Percentiles rank a stretch among this genome's conserved stretches.
Evolutionary conservation across 805 yeast species (phyloP).

Genomic region (Cyberlindnera petersonii): DNA sequence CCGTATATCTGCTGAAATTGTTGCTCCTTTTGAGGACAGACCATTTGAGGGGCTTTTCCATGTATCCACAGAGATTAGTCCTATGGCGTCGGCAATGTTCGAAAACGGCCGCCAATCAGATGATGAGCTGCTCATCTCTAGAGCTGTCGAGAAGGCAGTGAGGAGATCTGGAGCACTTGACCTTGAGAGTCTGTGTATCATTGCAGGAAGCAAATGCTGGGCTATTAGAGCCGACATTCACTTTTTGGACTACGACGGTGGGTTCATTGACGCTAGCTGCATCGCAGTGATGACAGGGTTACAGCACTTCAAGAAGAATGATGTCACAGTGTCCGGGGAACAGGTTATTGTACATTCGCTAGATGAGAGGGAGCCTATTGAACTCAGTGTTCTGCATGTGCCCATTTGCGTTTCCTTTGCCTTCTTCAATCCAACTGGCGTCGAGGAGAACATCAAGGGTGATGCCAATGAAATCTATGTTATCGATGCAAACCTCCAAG

Average conservation of each 20-base stretch:
- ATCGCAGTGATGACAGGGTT: slow-evolving; percentile 86
- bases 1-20: slow-evolving; percentile 70
- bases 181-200: slow-evolving; percentile 82
- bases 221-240: slow-evolving; percentile 85
- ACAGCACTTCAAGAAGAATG: slow-evolving; percentile 80
- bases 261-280: slow-evolving; percentile 85
- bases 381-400: slow-evolving; percentile 78
- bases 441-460: slow-evolving; percentile 69
- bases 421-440: slow-evolving; percentile 66
- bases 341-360: slow-evolving; percentile 63
- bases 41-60: slow-evolving; percentile 90
- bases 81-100: slow-evolving; percentile 85
- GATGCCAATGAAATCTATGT: slow-evolving; percentile 57
- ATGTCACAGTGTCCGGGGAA: slow-evolving; percentile 66
- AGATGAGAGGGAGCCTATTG: slow-evolving; percentile 82
- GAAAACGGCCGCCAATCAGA: slow-evolving; percentile 69
- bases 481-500: slow-evolving; percentile 73
- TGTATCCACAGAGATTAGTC: slow-evolving; percentile 80
- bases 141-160: slow-evolving; percentile 88
- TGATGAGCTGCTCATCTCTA: slow-evolving; percentile 73
- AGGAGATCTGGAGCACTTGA: slow-evolving; percentile 89
- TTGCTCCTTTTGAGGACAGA: slow-evolving; percentile 80
- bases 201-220: slow-evolving; percentile 93
- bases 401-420: slow-evolving; percentile 89
- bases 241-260: slow-evolving; percentile 88